Percentiles rank a stretch among this genome's conserved stretches.
These are phyloP conservation scores for Kernera saxatilis DNA, from an alignment of 345 rosid species.

Conservation along the genomic window DNA sequence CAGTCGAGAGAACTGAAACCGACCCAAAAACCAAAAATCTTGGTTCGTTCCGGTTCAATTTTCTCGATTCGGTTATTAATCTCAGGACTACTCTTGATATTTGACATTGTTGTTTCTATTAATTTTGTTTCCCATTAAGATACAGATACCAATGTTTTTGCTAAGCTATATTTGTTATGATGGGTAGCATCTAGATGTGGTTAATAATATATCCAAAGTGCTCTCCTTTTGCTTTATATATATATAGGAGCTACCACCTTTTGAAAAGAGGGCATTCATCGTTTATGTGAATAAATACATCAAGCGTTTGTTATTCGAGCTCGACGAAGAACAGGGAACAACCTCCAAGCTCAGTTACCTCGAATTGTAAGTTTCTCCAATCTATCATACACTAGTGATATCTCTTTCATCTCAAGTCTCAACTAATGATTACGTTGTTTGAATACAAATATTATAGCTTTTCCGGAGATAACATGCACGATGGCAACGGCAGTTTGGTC, in stretches of 20 bases:
- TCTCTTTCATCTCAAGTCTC: not conserved
- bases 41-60: no score
- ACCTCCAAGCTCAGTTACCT: slow-evolving; percentile 68
- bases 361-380: slow-evolving; percentile 63
- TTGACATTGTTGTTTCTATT: not conserved
- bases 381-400: not conserved
- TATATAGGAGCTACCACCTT: slow-evolving; percentile 98
- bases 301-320: slow-evolving; percentile 59
- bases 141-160: no score
- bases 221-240: not conserved
- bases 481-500: slow-evolving; percentile 62
- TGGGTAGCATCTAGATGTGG: no score
- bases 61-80: no score
- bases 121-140: no score
- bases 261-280: slow-evolving; percentile 78
- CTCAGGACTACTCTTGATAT: no score
- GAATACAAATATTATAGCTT: slow-evolving; percentile 48
- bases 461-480: slow-evolving; percentile 90
- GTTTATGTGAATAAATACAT: slow-evolving; percentile 64
- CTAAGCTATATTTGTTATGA: no score
- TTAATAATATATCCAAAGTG: not conserved
- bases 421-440: not conserved
- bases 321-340: slow-evolving; percentile 47
- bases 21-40: no score
- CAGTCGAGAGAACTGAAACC: no score